Percentiles rank a stretch among this genome's conserved stretches.
phyloP scores from a whole-genome alignment of 2,329 filamentous ascomycete genomes.

The Lecanicillium sp. region DNA sequence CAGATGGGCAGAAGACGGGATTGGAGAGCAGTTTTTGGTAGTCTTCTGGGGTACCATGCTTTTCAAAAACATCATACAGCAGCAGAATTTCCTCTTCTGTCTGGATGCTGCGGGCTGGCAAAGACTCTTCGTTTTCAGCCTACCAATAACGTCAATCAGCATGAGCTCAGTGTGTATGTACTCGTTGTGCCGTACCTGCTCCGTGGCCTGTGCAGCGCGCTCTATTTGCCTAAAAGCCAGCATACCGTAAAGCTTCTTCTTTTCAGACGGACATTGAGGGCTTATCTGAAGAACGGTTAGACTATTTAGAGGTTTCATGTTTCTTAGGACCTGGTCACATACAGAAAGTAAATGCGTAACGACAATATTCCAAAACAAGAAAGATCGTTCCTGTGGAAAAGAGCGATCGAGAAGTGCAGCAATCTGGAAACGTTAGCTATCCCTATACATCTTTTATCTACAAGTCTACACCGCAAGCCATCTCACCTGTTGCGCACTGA shows the following conservation, averaged over 20 bases:
- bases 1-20: constrained; percentile 30
- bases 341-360: constrained; percentile 46
- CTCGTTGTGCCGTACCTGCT: constrained; percentile 25
- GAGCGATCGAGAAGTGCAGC: constrained; percentile 44
- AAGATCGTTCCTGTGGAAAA: constrained; percentile 37
- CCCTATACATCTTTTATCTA: neutral
- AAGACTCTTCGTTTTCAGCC: constrained; percentile 11
- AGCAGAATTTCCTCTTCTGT: constrained; percentile 43
- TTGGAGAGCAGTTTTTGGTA: constrained; percentile 30
- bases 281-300: constrained; percentile 31
- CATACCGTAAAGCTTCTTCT: constrained; percentile 42
- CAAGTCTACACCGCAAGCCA: neutral
- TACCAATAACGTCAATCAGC: neutral
- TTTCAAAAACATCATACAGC: constrained; percentile 37
- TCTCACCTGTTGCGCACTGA: constrained; percentile 48
- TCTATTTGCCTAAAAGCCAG: constrained; percentile 43
- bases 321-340: constrained; percentile 12
- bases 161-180: neutral
- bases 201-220: constrained; percentile 36
- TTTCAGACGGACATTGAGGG: constrained; percentile 36
- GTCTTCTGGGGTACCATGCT: constrained; percentile 33
- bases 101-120: constrained; percentile 24
- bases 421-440: constrained; percentile 31
- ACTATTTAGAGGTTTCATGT: neutral
- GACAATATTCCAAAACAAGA: constrained; percentile 47